Percentiles rank a stretch among this genome's conserved stretches.
phyloP scores from a whole-genome alignment of 2,329 filamentous ascomycete genomes.

The Lachnellula willkommii region DNA sequence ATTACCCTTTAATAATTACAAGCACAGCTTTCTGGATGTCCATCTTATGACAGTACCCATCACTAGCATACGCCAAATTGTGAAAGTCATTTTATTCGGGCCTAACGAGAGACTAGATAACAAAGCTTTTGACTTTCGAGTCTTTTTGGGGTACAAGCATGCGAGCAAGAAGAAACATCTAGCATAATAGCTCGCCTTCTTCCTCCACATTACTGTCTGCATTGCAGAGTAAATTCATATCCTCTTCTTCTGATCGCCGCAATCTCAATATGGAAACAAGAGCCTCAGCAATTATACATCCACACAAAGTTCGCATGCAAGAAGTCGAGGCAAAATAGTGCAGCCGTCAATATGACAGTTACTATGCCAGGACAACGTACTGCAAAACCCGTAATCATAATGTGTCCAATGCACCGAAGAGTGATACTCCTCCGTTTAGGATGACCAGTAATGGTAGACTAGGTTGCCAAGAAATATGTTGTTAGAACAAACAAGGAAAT shows the following conservation, averaged over 20 bases:
- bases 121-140: constrained; percentile 25
- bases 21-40: neutral
- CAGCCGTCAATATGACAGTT: constrained; percentile 18
- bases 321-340: constrained; percentile 23
- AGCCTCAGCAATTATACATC: constrained; percentile 23
- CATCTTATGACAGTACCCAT: neutral
- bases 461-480: constrained; percentile 33
- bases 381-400: constrained; percentile 57
- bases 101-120: constrained; percentile 33
- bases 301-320: constrained; percentile 21
- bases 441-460: constrained; percentile 47
- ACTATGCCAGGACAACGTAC: constrained; percentile 21
- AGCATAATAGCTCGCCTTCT: constrained; percentile 22
- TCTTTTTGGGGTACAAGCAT: constrained; percentile 19
- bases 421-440: constrained; percentile 48
- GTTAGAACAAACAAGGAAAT: constrained; percentile 30
- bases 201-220: constrained; percentile 22
- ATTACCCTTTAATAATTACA: neutral
- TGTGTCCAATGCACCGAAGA: constrained; percentile 55
- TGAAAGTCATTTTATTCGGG: neutral
- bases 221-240: constrained; percentile 22
- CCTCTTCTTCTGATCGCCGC: constrained; percentile 11
- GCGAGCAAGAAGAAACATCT: constrained; percentile 26
- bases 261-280: constrained; percentile 18
- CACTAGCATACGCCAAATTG: neutral